Evolutionary conservation across 2,329 filamentous ascomycete genomes (phyloP).

Genomic region (Lizonia empirigonia): DNA sequence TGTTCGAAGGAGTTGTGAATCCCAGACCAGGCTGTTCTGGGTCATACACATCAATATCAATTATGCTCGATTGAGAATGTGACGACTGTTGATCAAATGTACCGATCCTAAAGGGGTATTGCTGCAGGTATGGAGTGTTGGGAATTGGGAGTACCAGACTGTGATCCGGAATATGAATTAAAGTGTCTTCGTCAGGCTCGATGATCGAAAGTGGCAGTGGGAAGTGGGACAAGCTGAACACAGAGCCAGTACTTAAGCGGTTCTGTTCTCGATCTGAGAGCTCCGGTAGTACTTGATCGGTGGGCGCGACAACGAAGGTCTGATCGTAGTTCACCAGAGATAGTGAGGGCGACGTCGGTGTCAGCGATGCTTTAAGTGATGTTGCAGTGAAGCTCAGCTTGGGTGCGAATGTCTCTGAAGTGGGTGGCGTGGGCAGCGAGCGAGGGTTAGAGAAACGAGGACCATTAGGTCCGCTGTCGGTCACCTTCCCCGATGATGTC

Average conservation of each 20-base stretch:
- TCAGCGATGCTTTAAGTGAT: constrained; percentile 47
- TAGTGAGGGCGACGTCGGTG: constrained; percentile 49
- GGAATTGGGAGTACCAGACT: constrained; percentile 10
- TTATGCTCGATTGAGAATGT: constrained; percentile 14
- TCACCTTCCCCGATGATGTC: not conserved
- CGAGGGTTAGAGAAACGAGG: constrained; percentile 25
- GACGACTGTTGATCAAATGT: constrained; percentile 16
- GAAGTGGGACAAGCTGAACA: constrained; percentile 50
- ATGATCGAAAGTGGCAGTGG: constrained; percentile 85
- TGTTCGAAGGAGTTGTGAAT: constrained; percentile 27
- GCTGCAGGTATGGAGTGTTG: constrained; percentile 23
- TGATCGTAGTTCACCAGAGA: constrained; percentile 45
- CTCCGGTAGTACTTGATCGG: constrained; percentile 15
- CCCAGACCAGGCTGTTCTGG: constrained; percentile 25
- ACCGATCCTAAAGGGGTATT: constrained; percentile 31
- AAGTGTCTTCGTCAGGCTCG: constrained; percentile 67
- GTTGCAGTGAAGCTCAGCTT: constrained; percentile 44
- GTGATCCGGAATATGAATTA: constrained; percentile 52
- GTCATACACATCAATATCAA: constrained; percentile 30
- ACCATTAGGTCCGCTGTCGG: not conserved
- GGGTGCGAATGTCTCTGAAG: constrained; percentile 41
- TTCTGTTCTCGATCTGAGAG: constrained; percentile 22
- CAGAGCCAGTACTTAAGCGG: constrained; percentile 34
- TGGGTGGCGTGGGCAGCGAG: constrained; percentile 35
- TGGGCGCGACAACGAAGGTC: constrained; percentile 25